A percentile compares a stretch with the other conserved stretches of the same genome.
Conservation (phyloP, 1,139 yeast genomes). For the Taphrina sp. region DNA sequence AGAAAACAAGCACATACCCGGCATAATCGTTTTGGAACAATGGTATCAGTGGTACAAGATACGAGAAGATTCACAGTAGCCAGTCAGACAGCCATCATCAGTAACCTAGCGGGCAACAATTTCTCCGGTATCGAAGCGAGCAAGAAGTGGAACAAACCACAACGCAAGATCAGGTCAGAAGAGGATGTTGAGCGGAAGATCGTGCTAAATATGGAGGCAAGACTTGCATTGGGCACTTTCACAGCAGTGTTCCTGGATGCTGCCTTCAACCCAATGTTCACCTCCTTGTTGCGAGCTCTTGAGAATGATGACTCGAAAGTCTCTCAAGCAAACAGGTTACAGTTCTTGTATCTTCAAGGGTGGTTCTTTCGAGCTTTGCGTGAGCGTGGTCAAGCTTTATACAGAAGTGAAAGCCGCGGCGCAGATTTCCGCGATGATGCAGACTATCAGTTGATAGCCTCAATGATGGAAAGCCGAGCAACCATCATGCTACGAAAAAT, state of each 20-base stretch:
- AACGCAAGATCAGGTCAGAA: constrained; percentile 19
- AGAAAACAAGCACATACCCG: constrained; percentile 50
- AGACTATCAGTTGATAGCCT: constrained; percentile 65
- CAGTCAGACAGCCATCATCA: constrained; percentile 52
- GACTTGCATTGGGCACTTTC: constrained; percentile 49
- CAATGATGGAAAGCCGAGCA: constrained; percentile 63
- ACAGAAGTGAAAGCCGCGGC: constrained; percentile 25
- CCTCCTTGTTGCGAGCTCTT: constrained; percentile 53
- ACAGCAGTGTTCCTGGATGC: constrained; percentile 65
- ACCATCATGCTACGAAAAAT: constrained; percentile 60
- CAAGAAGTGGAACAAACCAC: constrained; percentile 61
- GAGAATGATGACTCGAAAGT: constrained; percentile 49
- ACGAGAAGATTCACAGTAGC: constrained; percentile 65
- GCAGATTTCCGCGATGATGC: constrained; percentile 35
- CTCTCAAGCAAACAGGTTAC: constrained; percentile 46
- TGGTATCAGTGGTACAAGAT: constrained; percentile 65
- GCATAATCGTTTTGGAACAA: constrained; percentile 89
- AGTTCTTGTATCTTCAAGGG: constrained; percentile 61
- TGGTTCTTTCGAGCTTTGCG: constrained; percentile 60
- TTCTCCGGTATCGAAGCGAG: constrained; percentile 53
- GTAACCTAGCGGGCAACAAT: constrained; percentile 11
- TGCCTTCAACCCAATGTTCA: constrained; percentile 67
- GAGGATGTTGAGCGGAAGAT: constrained; percentile 40
- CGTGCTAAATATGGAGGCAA: constrained; percentile 45
- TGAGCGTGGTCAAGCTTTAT: constrained; percentile 44